Base-by-base conservation (phyloP, 768 basidiomycete genomes). In the Phaffia australis region DNA sequence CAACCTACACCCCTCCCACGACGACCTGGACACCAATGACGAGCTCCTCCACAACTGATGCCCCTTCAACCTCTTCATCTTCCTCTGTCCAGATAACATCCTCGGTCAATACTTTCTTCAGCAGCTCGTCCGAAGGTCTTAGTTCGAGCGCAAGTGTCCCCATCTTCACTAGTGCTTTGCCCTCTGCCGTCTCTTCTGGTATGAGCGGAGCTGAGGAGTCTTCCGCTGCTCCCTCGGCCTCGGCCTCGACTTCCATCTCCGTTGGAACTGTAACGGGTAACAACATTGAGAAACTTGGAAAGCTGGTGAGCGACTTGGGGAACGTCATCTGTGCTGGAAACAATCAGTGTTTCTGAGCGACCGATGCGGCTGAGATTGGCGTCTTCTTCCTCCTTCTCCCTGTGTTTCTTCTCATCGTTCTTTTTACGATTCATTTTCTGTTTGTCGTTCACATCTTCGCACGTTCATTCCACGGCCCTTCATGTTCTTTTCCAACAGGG, bases 251-350 rank as follows among this genome's bases (percentile, higher is more conserved):
- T 11, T 50, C 32, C 1, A 25, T 46, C 19, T 11, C 8, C 7
- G 29, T 8, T 19, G 56, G 27, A 29, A 42, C 30, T 19, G 29
- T 59, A 2, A 23, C 51, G 14, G 52, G 49, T 27, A 60, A 66
- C 65, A 66, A 66, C 65, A 50, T 66, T 30, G 59, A 66, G 65
- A 59, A 50, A n/a, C 42, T 66, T 4, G 65, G 59, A 29, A 23
- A 27, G 50, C 42, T 66, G 23, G 59, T 59, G 8, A 55, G 56
- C 47, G 32, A 50, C 35, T 32, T 66, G 35, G 65, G 65, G 32
- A 42, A 47, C 54, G 57, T 50, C 16, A 60, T 66, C 18, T 66
- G 65, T 60, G 61, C 60, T 30, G 65, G 65, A 14, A 66, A 66
- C 55, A 58, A 35, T 11, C 52, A 66, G 32, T 66, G 65, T 48